These are phyloP conservation scores for Forsythia suspensa DNA, from an alignment of 257 asterid genomes.

Conservation along the genomic window DNA sequence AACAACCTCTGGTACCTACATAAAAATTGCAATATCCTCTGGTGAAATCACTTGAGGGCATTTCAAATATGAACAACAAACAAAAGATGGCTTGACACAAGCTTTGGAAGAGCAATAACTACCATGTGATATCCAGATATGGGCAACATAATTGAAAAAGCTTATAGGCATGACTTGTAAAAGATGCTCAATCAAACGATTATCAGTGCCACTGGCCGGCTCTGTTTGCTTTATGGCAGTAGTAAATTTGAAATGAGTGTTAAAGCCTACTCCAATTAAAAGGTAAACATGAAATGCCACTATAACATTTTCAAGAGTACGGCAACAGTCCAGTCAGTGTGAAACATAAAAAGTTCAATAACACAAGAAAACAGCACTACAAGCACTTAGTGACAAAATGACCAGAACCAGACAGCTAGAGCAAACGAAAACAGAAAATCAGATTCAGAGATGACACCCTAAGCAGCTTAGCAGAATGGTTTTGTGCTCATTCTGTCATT, in stretches of 20 bases:
- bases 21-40: background rate
- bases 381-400: background rate
- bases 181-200: background rate
- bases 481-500: background rate
- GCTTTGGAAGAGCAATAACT: background rate
- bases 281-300: background rate
- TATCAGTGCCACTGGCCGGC: background rate
- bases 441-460: conserved; percentile 7
- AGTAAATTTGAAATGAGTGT: background rate
- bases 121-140: background rate
- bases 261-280: background rate
- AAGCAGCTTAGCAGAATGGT: conserved; percentile 3
- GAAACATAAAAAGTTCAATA: background rate
- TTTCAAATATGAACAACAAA: background rate
- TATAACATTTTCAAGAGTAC: background rate
- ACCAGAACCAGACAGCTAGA: background rate
- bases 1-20: background rate
- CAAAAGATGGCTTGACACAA: background rate
- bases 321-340: background rate
- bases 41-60: background rate
- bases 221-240: background rate
- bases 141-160: background rate
- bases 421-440: background rate
- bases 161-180: background rate
- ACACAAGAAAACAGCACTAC: background rate